Evolutionary conservation across 176 grass and related monocot genomes (phyloP).

Genomic region (Typha latifolia): DNA sequence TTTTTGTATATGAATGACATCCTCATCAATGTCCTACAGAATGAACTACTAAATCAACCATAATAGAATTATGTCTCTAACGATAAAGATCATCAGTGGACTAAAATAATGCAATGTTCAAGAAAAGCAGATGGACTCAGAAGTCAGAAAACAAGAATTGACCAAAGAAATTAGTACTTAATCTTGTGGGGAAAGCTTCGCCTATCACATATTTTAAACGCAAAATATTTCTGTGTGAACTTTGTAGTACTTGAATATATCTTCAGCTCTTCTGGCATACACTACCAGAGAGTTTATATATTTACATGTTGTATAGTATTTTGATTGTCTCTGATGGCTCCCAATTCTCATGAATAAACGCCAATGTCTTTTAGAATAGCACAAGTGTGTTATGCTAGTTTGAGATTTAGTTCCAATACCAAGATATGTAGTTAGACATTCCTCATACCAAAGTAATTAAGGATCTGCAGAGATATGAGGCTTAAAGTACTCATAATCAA

Average conservation of each 20-base stretch:
- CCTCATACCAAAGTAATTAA: not conserved
- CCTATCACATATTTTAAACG: not conserved
- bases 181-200: not conserved
- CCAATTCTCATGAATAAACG: not conserved
- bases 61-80: not conserved
- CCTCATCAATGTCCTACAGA: slow-evolving; percentile 34
- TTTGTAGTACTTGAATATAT: not conserved
- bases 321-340: not conserved
- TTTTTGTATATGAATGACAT: slow-evolving; percentile 41
- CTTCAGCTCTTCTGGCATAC: not conserved
- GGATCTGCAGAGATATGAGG: not conserved
- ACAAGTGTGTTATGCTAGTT: not conserved
- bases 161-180: not conserved
- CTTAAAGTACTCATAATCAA: not conserved
- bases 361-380: not conserved
- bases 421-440: not conserved
- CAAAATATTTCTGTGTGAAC: not conserved
- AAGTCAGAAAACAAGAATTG: not conserved
- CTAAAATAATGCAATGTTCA: not conserved
- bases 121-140: not conserved
- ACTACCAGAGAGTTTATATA: not conserved
- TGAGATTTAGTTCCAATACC: not conserved
- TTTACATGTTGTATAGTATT: not conserved
- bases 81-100: not conserved
- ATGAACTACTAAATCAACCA: not conserved